phyloP scores from a whole-genome alignment of 1,284 basidiomycete species.

The Austroboletus niveus region DNA sequence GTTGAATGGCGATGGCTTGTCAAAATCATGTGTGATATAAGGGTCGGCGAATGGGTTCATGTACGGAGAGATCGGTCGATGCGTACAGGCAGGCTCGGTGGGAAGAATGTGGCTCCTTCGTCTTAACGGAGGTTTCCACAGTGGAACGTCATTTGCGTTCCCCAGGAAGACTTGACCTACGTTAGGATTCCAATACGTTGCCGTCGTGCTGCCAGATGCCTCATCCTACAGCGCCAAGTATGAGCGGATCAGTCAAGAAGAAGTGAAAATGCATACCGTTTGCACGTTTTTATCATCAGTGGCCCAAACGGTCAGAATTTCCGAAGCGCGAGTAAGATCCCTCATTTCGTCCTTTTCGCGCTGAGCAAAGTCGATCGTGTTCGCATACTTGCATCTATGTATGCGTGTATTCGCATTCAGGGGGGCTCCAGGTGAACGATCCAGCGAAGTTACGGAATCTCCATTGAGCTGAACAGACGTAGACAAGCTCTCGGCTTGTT shows the following conservation, averaged over 20 bases:
- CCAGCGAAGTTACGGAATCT: neutral
- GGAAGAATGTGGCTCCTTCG: conserved; percentile 8
- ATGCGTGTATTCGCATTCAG: conserved; percentile 12
- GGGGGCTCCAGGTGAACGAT: neutral
- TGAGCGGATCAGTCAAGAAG: neutral
- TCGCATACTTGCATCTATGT: conserved; percentile 37
- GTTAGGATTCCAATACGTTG: conserved; percentile 49
- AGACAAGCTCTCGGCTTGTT: conserved; percentile 1
- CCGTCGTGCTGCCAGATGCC: conserved; percentile 36
- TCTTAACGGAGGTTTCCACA: conserved; percentile 26
- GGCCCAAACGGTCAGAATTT: conserved; percentile 58
- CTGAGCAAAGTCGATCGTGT: conserved; percentile 71
- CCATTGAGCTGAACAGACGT: neutral
- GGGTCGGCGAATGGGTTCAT: conserved; percentile 16
- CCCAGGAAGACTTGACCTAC: conserved; percentile 73
- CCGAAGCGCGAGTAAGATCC: conserved; percentile 79
- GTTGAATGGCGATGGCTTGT: conserved; percentile 51
- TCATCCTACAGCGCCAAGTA: conserved; percentile 16
- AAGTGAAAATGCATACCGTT: conserved; percentile 9
- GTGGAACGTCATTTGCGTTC: conserved; percentile 76
- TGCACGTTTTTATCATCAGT: conserved; percentile 13
- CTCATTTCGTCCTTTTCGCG: conserved; percentile 90
- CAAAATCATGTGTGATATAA: conserved; percentile 8
- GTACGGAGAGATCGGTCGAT: conserved; percentile 5
- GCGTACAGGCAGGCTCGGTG: conserved; percentile 1